Percentiles rank a stretch among this genome's conserved stretches.
phyloP scores from a whole-genome alignment of 2,329 filamentous ascomycete species.

The Corynespora cassiicola region DNA sequence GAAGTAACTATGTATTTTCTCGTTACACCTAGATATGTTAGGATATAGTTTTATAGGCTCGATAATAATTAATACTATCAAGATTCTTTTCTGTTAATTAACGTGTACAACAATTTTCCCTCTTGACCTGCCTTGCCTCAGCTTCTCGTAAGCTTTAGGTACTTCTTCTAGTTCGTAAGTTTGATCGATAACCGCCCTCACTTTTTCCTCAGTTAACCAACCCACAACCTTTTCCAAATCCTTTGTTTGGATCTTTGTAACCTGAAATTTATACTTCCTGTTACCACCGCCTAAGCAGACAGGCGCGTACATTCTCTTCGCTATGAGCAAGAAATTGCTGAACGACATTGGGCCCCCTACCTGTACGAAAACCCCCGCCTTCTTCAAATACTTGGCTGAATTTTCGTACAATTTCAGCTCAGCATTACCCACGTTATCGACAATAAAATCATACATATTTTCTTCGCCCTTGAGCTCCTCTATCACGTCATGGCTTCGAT shows the following conservation, averaged over 20 bases:
- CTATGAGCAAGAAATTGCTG: conserved; percentile 40
- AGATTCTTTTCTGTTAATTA: too few relatives aligned
- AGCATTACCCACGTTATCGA: conserved; percentile 62
- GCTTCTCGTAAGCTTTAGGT: conserved; percentile 60
- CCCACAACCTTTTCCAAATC: conserved; percentile 52
- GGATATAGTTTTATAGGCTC: too few relatives aligned
- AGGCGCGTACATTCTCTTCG: conserved; percentile 44
- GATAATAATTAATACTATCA: too few relatives aligned
- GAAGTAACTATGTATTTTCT: too few relatives aligned
- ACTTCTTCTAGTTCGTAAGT: conserved; percentile 61
- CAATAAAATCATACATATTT: conserved; percentile 57
- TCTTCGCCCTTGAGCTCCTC: conserved; percentile 53
- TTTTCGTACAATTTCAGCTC: conserved; percentile 34
- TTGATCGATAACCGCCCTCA: conserved; percentile 63
- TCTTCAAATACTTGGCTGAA: conserved; percentile 20
- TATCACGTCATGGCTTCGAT: conserved; percentile 57
- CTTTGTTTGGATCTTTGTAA: too few relatives aligned
- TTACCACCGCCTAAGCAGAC: conserved; percentile 57
- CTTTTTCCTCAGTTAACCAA: conserved; percentile 62
- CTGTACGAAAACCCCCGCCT: conserved; percentile 24
- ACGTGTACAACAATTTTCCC: conserved; percentile 63
- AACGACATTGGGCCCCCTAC: too few relatives aligned
- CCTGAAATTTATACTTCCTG: conserved; percentile 47
- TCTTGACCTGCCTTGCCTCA: conserved; percentile 60
- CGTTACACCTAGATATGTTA: too few relatives aligned